Conservation (phyloP, 208 protist species). For the Phytomonas sp. region DNA sequence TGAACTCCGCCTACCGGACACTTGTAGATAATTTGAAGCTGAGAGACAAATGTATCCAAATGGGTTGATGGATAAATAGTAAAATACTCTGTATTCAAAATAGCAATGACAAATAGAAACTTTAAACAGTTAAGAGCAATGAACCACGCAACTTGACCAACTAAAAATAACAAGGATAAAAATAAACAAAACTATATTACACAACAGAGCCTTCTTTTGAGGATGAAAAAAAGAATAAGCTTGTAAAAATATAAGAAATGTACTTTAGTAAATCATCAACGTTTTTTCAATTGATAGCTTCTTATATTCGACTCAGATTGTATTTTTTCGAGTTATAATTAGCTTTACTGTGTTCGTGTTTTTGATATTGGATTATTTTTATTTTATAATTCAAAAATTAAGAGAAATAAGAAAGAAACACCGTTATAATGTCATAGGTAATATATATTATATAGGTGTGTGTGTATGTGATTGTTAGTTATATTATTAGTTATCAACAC, state of each 20-base stretch:
- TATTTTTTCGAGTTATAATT: neutral
- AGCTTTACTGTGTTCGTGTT: neutral
- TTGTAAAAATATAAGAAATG: slow-evolving; percentile 3
- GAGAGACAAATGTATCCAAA: slow-evolving; percentile 6
- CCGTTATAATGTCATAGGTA: neutral
- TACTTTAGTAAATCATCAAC: neutral
- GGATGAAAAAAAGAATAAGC: slow-evolving; percentile 1
- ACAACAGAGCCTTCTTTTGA: neutral
- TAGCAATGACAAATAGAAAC: slow-evolving; percentile 1
- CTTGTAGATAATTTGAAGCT: neutral
- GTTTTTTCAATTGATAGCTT: slow-evolving; percentile 6
- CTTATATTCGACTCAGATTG: neutral
- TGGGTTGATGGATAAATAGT: neutral
- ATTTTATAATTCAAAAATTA: neutral
- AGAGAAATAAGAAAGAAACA: neutral
- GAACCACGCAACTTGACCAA: neutral
- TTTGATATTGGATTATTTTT: neutral
- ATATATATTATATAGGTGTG: neutral
- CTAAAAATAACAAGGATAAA: slow-evolving; percentile 3
- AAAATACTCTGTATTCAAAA: slow-evolving; percentile 1
- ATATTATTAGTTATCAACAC: slow-evolving; percentile 6
- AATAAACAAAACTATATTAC: slow-evolving; percentile 1
- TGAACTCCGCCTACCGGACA: neutral
- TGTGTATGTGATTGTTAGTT: neutral
- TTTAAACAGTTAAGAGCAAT: neutral